A percentile compares a stretch with the other conserved stretches of the same genome.
Evolutionary conservation across 2,329 filamentous ascomycete species (phyloP).

Genomic region (Aspergillus vadensis): DNA sequence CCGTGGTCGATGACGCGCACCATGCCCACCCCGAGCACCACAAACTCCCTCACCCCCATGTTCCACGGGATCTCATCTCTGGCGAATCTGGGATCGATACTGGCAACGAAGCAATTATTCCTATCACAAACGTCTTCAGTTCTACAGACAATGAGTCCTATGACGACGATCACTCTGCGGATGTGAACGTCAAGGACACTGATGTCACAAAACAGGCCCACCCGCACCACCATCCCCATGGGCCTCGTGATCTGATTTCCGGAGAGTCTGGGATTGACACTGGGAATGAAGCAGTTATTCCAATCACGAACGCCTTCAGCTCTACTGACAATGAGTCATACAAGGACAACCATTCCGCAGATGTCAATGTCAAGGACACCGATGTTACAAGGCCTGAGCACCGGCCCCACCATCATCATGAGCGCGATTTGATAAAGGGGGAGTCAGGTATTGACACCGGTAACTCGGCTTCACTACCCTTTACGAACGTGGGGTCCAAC

Average conservation of each 20-base stretch:
- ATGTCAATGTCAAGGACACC: neutral
- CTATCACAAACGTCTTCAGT: neutral
- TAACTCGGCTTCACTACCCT: neutral
- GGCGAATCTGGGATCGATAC: slow-evolving; percentile 9
- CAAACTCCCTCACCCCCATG: no score
- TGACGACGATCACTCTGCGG: slow-evolving; percentile 17
- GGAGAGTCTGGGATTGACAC: slow-evolving; percentile 10
- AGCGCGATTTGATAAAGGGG: neutral
- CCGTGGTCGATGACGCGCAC: neutral
- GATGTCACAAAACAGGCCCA: neutral
- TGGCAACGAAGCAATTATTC: neutral
- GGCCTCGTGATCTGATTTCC: neutral
- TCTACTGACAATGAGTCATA: neutral
- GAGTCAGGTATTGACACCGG: neutral
- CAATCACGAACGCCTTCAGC: neutral
- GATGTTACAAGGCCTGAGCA: neutral
- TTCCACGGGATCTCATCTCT: neutral
- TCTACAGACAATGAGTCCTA: neutral
- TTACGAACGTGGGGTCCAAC: neutral
- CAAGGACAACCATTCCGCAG: slow-evolving; percentile 16
- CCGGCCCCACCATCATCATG: neutral
- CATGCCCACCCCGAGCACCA: neutral
- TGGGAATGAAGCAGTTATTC: neutral
- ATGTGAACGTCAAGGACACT: neutral
- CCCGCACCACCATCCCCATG: neutral